Conservation (phyloP, 805 yeast genomes). For the Debaryomyces hansenii region DNA sequence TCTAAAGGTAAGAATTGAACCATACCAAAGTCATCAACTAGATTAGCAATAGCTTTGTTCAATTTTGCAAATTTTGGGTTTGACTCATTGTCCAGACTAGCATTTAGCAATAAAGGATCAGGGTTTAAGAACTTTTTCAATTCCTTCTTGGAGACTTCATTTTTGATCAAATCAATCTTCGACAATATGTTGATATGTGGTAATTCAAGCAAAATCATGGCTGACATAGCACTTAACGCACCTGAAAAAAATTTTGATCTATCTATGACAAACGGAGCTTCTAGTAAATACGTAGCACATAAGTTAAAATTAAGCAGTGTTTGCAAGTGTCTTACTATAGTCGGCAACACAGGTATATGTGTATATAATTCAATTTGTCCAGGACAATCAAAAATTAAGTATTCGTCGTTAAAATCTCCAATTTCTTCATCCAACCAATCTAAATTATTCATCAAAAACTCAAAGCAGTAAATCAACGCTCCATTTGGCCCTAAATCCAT, state of each 20-base stretch:
- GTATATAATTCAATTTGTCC: slow-evolving; percentile 95
- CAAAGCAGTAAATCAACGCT: slow-evolving; percentile 81
- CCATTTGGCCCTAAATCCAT: slow-evolving; percentile 84
- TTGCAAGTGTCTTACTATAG: slow-evolving; percentile 81
- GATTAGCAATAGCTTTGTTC: slow-evolving; percentile 79
- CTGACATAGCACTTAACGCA: slow-evolving; percentile 94
- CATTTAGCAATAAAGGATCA: slow-evolving; percentile 73
- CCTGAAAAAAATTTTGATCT: slow-evolving; percentile 92
- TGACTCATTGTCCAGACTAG: slow-evolving; percentile 45
- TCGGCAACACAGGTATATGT: slow-evolving; percentile 90
- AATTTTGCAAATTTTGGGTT: slow-evolving; percentile 66
- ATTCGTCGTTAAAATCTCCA: slow-evolving; percentile 94
- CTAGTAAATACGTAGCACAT: slow-evolving; percentile 90
- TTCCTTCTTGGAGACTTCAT: slow-evolving; percentile 71
- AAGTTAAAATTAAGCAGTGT: slow-evolving; percentile 77
- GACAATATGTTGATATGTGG: slow-evolving; percentile 93
- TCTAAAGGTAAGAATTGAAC: slow-evolving; percentile 93
- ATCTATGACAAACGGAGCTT: slow-evolving; percentile 92
- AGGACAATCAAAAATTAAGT: slow-evolving; percentile 92
- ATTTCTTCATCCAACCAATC: slow-evolving; percentile 98
- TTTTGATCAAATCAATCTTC: slow-evolving; percentile 82
- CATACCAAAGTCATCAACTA: slow-evolving; percentile 98
- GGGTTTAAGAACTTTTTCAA: slow-evolving; percentile 87
- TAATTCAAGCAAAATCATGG: slow-evolving; percentile 91
- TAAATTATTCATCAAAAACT: slow-evolving; percentile 79